phyloP scores from a whole-genome alignment of 768 basidiomycete genomes.

The Calocybe gangraenosa region DNA sequence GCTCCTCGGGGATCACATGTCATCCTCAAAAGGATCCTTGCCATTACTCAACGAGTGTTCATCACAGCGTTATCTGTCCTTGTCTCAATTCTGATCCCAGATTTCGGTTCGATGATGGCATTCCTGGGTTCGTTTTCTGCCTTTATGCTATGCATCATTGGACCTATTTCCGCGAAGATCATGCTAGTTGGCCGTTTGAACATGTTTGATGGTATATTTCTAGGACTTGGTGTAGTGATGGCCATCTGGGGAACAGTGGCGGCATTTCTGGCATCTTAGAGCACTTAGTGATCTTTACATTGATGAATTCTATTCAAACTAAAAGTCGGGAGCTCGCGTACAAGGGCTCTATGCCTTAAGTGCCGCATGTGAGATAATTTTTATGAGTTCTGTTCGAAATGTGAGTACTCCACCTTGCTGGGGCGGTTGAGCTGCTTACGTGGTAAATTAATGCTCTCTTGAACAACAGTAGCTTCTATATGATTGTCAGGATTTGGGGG shows the following conservation, averaged over 20 bases:
- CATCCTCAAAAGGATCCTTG: constrained; percentile 35
- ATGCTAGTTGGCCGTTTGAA: constrained; percentile 47
- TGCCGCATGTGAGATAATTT: constrained; percentile 70
- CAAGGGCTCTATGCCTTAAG: constrained; percentile 39
- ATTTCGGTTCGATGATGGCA: constrained; percentile 82
- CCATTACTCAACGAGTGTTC: constrained; percentile 51
- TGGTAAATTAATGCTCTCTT: constrained; percentile 76
- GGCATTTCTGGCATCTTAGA: constrained; percentile 43
- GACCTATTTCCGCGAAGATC: constrained; percentile 72
- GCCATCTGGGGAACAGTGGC: constrained; percentile 74
- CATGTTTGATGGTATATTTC: constrained; percentile 48
- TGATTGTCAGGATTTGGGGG: constrained; percentile 88
- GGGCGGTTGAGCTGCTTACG: constrained; percentile 52
- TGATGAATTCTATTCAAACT: neutral
- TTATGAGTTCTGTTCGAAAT: constrained; percentile 55
- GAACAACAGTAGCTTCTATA: constrained; percentile 79
- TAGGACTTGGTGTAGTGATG: constrained; percentile 56
- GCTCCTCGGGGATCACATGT: constrained; percentile 22
- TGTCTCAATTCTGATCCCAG: constrained; percentile 73
- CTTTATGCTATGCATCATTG: constrained; percentile 69
- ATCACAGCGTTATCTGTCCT: constrained; percentile 58
- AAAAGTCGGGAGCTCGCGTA: neutral
- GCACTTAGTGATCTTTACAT: neutral
- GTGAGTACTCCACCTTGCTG: neutral
- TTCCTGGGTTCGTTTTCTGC: constrained; percentile 90